These are phyloP conservation scores for Kuraishia capsulata DNA, from an alignment of 805 yeast species.

Conservation along the genomic window DNA sequence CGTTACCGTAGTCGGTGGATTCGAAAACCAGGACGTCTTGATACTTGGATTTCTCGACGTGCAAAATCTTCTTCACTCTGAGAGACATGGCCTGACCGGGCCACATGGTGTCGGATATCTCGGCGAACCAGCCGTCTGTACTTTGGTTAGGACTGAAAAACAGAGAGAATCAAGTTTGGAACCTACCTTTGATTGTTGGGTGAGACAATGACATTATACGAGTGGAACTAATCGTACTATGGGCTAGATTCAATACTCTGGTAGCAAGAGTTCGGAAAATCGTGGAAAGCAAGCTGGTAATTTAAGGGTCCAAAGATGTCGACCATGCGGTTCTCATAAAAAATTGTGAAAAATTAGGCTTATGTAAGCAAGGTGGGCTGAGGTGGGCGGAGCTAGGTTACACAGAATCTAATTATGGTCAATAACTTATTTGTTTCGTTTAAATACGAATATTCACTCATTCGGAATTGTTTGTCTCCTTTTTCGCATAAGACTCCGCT, in stretches of 20 bases:
- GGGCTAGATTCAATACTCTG: too few species aligned
- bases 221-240: too few species aligned
- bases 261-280: too few species aligned
- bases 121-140: conserved; percentile 73
- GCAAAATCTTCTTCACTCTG: conserved; percentile 53
- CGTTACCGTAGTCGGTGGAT: conserved; percentile 74
- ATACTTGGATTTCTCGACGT: conserved; percentile 57
- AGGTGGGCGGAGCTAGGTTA: too few species aligned
- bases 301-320: too few species aligned
- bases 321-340: too few species aligned
- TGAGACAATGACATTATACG: conserved; percentile 6
- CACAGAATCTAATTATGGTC: too few species aligned
- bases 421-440: too few species aligned
- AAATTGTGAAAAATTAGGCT: too few species aligned
- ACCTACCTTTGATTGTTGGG: conserved; percentile 5
- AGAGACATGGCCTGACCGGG: conserved; percentile 84
- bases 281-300: too few species aligned
- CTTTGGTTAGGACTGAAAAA: background rate
- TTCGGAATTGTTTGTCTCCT: conserved; percentile 1
- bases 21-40: conserved; percentile 80
- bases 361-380: too few species aligned
- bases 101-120: conserved; percentile 57
- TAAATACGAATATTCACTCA: too few species aligned
- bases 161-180: conserved; percentile 18
- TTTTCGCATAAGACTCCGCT: background rate